phyloP scores from a whole-genome alignment of 2,329 filamentous ascomycete genomes.

The Calycina marina region DNA sequence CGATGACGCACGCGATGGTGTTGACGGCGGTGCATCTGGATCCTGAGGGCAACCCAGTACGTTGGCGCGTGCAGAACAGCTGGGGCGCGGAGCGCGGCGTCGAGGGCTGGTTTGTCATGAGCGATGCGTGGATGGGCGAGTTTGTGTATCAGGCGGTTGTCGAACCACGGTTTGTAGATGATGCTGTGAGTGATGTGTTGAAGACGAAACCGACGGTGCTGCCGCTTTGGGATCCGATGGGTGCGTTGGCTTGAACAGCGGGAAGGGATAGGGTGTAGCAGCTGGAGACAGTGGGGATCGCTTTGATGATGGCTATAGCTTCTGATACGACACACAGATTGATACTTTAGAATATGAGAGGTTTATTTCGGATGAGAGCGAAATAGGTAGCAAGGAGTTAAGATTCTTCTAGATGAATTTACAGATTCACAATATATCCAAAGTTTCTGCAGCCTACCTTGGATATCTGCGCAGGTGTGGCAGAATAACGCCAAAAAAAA shows the following conservation, averaged over 20 bases:
- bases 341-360: too few relatives aligned
- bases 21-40: constrained; percentile 74
- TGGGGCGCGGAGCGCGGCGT: constrained; percentile 60
- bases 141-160: constrained; percentile 82
- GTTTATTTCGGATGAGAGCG: too few relatives aligned
- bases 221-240: constrained; percentile 72
- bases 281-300: neutral
- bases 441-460: too few relatives aligned
- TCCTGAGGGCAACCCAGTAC: constrained; percentile 45
- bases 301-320: too few relatives aligned
- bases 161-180: constrained; percentile 51
- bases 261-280: neutral
- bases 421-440: too few relatives aligned
- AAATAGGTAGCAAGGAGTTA: too few relatives aligned
- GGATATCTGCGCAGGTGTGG: too few relatives aligned
- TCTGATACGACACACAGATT: too few relatives aligned
- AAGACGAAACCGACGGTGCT: constrained; percentile 55
- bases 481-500: too few relatives aligned
- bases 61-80: constrained; percentile 80
- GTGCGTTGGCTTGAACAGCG: constrained; percentile 43
- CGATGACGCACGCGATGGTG: constrained; percentile 91
- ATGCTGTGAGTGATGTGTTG: constrained; percentile 55
- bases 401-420: too few relatives aligned
- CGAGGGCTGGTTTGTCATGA: constrained; percentile 84
- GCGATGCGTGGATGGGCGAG: constrained; percentile 63